These are phyloP conservation scores for Corylus avellana DNA, from an alignment of 306 rosid species.

Conservation along the genomic window DNA sequence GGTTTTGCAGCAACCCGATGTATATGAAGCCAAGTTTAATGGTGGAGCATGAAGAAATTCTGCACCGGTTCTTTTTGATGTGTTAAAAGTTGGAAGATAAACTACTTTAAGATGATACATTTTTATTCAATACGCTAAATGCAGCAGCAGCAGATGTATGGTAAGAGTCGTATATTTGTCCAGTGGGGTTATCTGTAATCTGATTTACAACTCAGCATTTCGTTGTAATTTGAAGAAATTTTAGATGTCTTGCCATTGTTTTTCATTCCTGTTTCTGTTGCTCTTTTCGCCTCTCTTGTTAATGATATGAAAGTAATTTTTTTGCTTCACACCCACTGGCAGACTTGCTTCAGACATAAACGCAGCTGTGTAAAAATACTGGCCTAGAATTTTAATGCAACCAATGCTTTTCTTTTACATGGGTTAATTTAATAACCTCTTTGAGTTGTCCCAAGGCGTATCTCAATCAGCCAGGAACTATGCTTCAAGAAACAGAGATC, in stretches of 20 bases:
- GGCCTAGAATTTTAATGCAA: too few species aligned
- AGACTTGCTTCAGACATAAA: not conserved
- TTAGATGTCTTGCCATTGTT: not conserved
- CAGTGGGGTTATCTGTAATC: not conserved
- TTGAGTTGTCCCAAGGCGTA: too few species aligned
- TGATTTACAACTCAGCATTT: not conserved
- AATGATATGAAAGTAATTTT: not conserved
- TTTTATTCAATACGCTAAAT: not conserved
- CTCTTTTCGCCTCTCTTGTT: not conserved
- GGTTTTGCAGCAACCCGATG: conserved; percentile 76
- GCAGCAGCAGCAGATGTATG: not conserved
- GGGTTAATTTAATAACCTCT: too few species aligned
- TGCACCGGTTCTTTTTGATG: conserved; percentile 23
- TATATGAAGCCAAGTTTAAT: conserved; percentile 76
- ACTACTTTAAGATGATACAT: not conserved
- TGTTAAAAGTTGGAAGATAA: conserved; percentile 25
- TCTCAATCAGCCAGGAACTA: too few species aligned
- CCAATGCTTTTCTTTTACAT: too few species aligned
- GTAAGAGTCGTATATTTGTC: not conserved
- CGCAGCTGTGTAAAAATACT: not conserved
- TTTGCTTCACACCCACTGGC: not conserved
- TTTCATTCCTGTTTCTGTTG: not conserved
- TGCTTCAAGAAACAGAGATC: too few species aligned
- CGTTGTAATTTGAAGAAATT: not conserved
- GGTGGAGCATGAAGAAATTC: conserved; percentile 43